Conservation (phyloP, 2,329 filamentous ascomycete genomes). For the Spiromastix sp. region DNA sequence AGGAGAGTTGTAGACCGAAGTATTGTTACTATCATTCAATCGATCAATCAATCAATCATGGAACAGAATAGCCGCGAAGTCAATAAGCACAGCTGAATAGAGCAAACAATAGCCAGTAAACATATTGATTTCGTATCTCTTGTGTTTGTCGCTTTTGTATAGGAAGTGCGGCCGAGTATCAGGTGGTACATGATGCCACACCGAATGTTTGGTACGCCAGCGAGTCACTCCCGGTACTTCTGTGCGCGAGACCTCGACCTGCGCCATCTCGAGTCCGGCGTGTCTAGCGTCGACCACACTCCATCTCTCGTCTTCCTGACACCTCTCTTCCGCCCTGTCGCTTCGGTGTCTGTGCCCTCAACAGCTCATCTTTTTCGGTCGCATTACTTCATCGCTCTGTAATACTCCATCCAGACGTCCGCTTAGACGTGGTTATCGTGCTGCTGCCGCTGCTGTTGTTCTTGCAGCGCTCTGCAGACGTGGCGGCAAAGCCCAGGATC, state of each 20-base stretch:
- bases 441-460: not conserved
- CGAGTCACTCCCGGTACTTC: constrained; percentile 7
- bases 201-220: constrained; percentile 3
- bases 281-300: not conserved
- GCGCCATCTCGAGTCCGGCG: not conserved
- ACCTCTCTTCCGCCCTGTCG: not conserved
- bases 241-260: not conserved
- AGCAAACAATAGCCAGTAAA: too few species aligned
- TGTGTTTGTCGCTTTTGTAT: too few species aligned
- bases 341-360: not conserved
- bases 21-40: too few species aligned
- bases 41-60: too few species aligned
- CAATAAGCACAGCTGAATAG: too few species aligned
- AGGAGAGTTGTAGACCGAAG: too few species aligned
- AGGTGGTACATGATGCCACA: constrained; percentile 7
- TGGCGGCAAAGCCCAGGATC: constrained; percentile 1
- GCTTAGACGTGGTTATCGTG: too few species aligned
- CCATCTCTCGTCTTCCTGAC: constrained; percentile 1
- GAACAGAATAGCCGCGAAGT: too few species aligned
- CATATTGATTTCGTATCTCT: too few species aligned
- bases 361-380: not conserved
- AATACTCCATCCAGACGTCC: too few species aligned
- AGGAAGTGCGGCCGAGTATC: too few species aligned
- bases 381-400: too few species aligned
- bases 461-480: not conserved